Base-by-base conservation (phyloP, 805 yeast species). In the Saccharomyces eubayanus region DNA sequence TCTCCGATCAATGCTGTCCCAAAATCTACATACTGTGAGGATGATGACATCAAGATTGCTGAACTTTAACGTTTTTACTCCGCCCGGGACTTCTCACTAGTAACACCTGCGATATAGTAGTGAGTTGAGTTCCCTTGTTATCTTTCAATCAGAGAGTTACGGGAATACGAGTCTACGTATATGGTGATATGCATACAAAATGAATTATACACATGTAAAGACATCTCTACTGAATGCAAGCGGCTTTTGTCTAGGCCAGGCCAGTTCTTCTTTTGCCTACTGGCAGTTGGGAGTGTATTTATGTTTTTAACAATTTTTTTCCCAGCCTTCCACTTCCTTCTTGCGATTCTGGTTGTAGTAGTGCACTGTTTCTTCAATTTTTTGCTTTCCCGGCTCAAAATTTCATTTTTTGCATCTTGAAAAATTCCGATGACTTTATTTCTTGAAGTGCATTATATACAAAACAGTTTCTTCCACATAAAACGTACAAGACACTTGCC, bases 1-100 rank as follows among this genome's bases (percentile, higher is more conserved):
- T 27, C 16, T 47, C 40, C 21, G 8, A 30, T 16, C 5, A 16
- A n/a, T 28, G 5, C 24, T 48, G 16, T 5, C 28, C 3, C 24
- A n/a, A 16, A 28, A 21, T 21, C n/a, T 28, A 61, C 64, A 52
- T 59, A 61, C 64, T 67, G 69, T 28, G 70, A 65, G 36, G 69
- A 65, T 11, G 68, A 62, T 28, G 64, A 53, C 66, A 62, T 62
- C 16, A 21, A 10, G 9, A 36, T 16, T 36, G 43, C 43, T 36
- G 3, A 36, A 16, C 12, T 21, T 46, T 41, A 29, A 29, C 45
- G 29, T 5, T 21, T 36, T 16, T 16, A 16, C 43, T 16, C 11
- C 43, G 10, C 43, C 20, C 3, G 11, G 16, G 21, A 16, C 24
- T 36, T 9, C 43, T 36, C 3, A 16, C 12, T 16, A 16, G 5